Conservation (phyloP, 768 basidiomycete species). For the Pleurotus sapidus region DNA sequence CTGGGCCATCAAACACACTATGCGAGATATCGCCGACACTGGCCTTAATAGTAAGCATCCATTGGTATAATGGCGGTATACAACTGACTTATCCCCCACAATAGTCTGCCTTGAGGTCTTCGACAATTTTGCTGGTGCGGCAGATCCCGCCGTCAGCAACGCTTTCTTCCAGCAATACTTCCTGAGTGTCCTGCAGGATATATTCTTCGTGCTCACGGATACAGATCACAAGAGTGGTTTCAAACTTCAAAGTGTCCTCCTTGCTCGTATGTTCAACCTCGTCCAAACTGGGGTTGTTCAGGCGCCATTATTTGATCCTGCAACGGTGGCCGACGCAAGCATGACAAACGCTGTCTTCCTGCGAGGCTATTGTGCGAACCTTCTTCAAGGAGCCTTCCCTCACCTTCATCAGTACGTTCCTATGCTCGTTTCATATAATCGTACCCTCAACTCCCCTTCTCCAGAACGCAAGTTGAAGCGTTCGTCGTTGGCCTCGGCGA, state of each 20-base stretch:
- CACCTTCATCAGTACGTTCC: constrained; percentile 78
- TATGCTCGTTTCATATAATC: too few species aligned
- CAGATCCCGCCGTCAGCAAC: constrained; percentile 77
- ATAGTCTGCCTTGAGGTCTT: constrained; percentile 90
- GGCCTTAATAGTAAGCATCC: constrained; percentile 65
- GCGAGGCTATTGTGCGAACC: constrained; percentile 80
- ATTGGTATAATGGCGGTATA: background rate
- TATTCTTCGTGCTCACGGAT: constrained; percentile 96
- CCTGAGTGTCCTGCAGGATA: constrained; percentile 90
- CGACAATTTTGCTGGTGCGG: constrained; percentile 83
- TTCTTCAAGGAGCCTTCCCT: constrained; percentile 87
- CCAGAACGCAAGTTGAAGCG: constrained; percentile 67
- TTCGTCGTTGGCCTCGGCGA: constrained; percentile 70
- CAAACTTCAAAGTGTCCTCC: constrained; percentile 90
- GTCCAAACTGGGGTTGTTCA: constrained; percentile 80
- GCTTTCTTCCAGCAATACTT: constrained; percentile 97
- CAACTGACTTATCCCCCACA: background rate
- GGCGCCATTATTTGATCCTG: constrained; percentile 81
- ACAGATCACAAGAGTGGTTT: constrained; percentile 99
- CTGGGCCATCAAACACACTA: constrained; percentile 99
- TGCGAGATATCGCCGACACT: constrained; percentile 96
- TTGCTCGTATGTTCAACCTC: constrained; percentile 91
- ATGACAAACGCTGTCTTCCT: constrained; percentile 81
- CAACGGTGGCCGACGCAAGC: constrained; percentile 63
- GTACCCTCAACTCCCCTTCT: constrained; percentile 8